Evolutionary conservation across 2,329 filamentous ascomycete genomes (phyloP), one percentile per base, ranked within the genome.

Genomic region (Colletotrichum brevisporum): DNA sequence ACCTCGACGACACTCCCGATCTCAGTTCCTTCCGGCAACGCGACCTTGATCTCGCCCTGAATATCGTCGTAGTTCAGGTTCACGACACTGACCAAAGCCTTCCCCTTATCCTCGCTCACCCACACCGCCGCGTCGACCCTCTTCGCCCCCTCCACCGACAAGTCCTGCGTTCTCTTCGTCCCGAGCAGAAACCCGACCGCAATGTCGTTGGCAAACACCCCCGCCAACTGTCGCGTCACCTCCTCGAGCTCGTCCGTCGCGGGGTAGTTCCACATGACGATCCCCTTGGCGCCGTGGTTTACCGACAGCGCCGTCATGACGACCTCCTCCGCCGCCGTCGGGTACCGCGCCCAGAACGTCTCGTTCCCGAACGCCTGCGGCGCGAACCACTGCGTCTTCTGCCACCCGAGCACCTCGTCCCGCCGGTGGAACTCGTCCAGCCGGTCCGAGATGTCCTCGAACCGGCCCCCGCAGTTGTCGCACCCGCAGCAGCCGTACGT

Each of bases 401-500:
- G 81, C 82, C 81, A 83, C 2, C 82, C 82, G 1, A 84, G 75
- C 78, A 81, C 83, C 1, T 50, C 12, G 69, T 84, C 83, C 0
- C 64, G 43, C 1, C 64, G 63, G 72, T 85, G 81, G 24, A 84
- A 71, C 55, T 78, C 78, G 61, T 85, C 82, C 45, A 85, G 73
- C 0, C 84, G 78, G 13, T 67, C 54, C 1, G 80, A 45, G 0
- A 90, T 84, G 73, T 91, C 89, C 21, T 82, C 79, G 18, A 90
- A 80, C n/a, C 75, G 76, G 59, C 86, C 87, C 2, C 76, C 72
- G 75, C 89, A 91, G 76, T 88, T 85, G 74, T 91, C 89, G 76
- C 89, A 91, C 9, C 89, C 89, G 77, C 88, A 90, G 78, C 88
- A 86, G 70, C 89, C 89, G 60, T 89, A 86, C 0, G 88, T 90